Evolutionary conservation across 768 basidiomycete species (phyloP), one percentile per base, ranked within the genome.

Genomic region (Neoboletus brunneissimus): DNA sequence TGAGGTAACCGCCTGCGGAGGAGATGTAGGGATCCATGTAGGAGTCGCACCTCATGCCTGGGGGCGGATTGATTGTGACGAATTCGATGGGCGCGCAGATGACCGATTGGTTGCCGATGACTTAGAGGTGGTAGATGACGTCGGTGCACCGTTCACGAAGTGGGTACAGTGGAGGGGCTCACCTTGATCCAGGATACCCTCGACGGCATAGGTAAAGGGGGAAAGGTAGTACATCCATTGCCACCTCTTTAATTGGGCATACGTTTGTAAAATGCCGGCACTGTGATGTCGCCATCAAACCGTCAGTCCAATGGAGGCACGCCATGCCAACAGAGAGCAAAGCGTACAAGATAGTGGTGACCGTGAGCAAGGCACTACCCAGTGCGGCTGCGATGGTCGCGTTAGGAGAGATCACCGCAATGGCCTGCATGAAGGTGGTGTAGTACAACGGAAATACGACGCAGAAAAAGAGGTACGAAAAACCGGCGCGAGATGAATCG

Each of bases 71-170:
- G 35, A 91, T 66, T 10, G 65, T 64, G 47, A 83, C 79, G 29
- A 80, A 73, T 69, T 91, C 89, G 49, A 71, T 65, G 1, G 70
- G 50, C 1, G 82, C 68, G 69, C 89, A 90, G 7, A 63, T 69
- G 40, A 85, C 71, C 0, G 63, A 46, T 51, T 76, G 72, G 35
- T 65, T 59, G 5, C 79, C 81, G n/a, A 82, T 61, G 5, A 71
- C 81, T 78, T 32, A 15, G 50, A 5, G 5, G 4, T 22, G 29
- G 16, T 9, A 2, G 22, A 12, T 11, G 23, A 35, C 7, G 27
- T 61, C 31, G 48, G 20, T 13, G 11, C 18, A 12, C 16, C 47
- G 20, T 29, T 27, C 41, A 40, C 38, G 20, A 35, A 35, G 12
- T 47, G 20, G 3, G 18, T 7, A 12, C 15, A 13, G 8, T 32